phyloP scores from a whole-genome alignment of 192 early-diverging fungal species.

The Cetraspora pellucida region DNA sequence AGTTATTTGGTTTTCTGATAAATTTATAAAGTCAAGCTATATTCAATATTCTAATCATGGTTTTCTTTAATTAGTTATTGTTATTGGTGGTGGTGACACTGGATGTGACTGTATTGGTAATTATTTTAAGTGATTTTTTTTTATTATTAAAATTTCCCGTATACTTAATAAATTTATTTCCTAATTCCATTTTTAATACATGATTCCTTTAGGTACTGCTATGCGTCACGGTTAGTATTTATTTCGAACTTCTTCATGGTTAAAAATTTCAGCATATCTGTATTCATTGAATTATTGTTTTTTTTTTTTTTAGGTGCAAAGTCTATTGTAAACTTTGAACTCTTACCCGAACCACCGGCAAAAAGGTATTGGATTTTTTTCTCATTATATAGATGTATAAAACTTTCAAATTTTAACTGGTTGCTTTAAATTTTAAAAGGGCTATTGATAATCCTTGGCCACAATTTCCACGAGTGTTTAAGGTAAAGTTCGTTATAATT shows the following conservation, averaged over 20 bases:
- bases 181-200: no score
- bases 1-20: background rate
- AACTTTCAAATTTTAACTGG: background rate
- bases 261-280: background rate
- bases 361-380: constrained; percentile 56
- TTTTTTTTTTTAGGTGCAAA: constrained; percentile 57
- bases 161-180: no score
- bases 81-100: constrained; percentile 99
- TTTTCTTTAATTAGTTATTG: constrained; percentile 58
- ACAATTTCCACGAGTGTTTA: constrained; percentile 93
- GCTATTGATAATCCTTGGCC: constrained; percentile 93
- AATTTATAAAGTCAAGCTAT: background rate
- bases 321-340: constrained; percentile 94
- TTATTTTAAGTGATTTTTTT: no score
- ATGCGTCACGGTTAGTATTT: constrained; percentile 68
- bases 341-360: constrained; percentile 90
- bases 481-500: constrained; percentile 66
- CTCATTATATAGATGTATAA: background rate
- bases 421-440: no score
- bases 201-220: constrained; percentile 65
- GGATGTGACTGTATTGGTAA: constrained; percentile 87
- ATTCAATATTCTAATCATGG: background rate
- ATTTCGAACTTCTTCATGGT: background rate
- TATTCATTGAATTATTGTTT: background rate
- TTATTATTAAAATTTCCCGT: no score